Evolutionary conservation across 1,139 yeast genomes (phyloP), one percentile per base, ranked within the genome.

Genomic region (Yamadazyma conglobata): DNA sequence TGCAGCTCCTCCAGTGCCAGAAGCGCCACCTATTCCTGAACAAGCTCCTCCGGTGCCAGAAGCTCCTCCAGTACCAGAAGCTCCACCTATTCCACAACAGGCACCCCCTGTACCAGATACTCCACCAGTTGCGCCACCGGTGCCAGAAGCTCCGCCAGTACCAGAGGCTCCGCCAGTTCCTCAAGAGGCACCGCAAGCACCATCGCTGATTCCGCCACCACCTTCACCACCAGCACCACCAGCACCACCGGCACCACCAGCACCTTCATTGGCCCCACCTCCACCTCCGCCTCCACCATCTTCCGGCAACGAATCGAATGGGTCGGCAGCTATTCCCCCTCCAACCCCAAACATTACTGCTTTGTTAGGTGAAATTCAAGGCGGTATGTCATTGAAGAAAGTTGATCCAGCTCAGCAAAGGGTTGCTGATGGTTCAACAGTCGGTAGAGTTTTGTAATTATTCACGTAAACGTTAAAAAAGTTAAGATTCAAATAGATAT

Each of bases 351-450:
- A 61, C 33, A 59, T 73, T 25, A 54, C 64, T 14, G 74, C 76
- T 0, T 58, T 76, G 25, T 59, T 77, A 27, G 77, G 78, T 6
- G 79, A 76, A 46, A 77, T 77, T 36, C 65, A 67, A n/a, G 68
- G 66, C 3, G 83, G 83, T 14, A 60, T 52, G 31, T 37, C 69
- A 1, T 62, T 77, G 42, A 66, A 59, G 40, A 73, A 62, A 45
- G 81, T 76, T 4, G 66, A 63, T 39, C 66, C 62, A 22, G 51
- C 56, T 29, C 59, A 73, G 44, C 67, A 75, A 51, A 55, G 61
- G 30, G 57, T 71, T 32, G 56, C 69, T 11, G 63, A 59, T 26
- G 60, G 74, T 8, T 64, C 71, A 11, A 57, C 60, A 6, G 73
- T 73, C 9, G 82, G 82, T 5, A 60, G 66, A 38, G 81, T 75